Evolutionary conservation across 2,329 filamentous ascomycete species (phyloP).

Genomic region (Chaetomium olivaceum): DNA sequence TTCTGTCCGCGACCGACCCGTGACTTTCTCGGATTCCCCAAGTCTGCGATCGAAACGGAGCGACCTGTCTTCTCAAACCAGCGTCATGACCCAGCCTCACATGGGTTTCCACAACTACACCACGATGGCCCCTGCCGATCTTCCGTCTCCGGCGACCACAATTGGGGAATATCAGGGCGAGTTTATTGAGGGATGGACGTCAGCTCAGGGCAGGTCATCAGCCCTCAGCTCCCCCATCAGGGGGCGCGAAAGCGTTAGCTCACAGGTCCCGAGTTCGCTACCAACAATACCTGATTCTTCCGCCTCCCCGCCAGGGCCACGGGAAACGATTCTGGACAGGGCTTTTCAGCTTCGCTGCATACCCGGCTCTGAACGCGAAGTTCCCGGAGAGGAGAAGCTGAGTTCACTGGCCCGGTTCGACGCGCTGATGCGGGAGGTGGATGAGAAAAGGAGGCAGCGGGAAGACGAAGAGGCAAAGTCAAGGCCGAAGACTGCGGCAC

Average conservation of each 20-base stretch:
- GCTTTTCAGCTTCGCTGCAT: constrained; percentile 65
- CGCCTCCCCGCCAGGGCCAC: constrained; percentile 54
- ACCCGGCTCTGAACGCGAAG: constrained; percentile 57
- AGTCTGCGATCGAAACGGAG: constrained; percentile 64
- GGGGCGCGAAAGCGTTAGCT: constrained; percentile 56
- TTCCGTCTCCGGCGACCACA: constrained; percentile 58
- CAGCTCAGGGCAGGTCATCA: constrained; percentile 60
- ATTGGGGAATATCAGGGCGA: constrained; percentile 55
- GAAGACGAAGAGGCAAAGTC: constrained; percentile 37
- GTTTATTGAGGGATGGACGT: constrained; percentile 62
- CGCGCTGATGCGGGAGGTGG: constrained; percentile 63
- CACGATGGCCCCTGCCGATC: constrained; percentile 53
- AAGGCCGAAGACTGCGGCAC: constrained; percentile 29
- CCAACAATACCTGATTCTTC: constrained; percentile 45
- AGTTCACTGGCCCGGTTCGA: constrained; percentile 67
- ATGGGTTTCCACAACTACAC: constrained; percentile 50
- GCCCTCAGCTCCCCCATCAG: constrained; percentile 58
- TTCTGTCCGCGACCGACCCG: constrained; percentile 52
- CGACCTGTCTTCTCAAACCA: constrained; percentile 61
- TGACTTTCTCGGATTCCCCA: constrained; percentile 58
- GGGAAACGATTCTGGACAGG: constrained; percentile 67
- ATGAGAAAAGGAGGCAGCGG: constrained; percentile 50
- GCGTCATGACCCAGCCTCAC: constrained; percentile 47
- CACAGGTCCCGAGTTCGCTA: constrained; percentile 43
- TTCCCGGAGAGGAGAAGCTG: constrained; percentile 61